Evolutionary conservation across 371 early-diverging fungal genomes (phyloP).

Genomic region (Gilbertella persicaria): DNA sequence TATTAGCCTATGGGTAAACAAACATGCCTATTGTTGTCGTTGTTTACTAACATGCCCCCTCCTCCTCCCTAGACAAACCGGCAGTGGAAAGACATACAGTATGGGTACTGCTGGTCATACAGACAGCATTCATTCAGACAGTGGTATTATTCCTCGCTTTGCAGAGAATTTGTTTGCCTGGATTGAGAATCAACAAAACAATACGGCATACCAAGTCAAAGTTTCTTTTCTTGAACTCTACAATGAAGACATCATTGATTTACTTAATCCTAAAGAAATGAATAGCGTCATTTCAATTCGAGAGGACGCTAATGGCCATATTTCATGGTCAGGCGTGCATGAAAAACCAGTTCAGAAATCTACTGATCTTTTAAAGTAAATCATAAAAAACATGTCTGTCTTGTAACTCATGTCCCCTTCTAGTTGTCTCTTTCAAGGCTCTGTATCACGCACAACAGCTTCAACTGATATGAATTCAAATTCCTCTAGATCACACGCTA

Average conservation of each 20-base stretch:
- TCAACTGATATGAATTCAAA: constrained; percentile 93
- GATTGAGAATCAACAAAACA: constrained; percentile 23
- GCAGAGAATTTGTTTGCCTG: constrained; percentile 64
- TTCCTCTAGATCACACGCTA: constrained; percentile 97
- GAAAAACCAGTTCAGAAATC: constrained; percentile 78
- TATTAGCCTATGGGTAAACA: constrained; percentile 28
- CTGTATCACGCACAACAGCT: constrained; percentile 87
- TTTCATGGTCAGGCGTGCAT: constrained; percentile 86
- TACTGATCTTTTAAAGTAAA: constrained; percentile 72
- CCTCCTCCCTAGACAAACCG: constrained; percentile 40
- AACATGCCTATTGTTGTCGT: not conserved
- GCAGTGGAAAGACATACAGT: constrained; percentile 60
- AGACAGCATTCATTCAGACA: constrained; percentile 8
- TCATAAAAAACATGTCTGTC: constrained; percentile 2
- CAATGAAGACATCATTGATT: constrained; percentile 90
- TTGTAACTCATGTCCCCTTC: not conserved
- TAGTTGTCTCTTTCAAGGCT: constrained; percentile 72
- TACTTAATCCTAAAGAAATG: constrained; percentile 44
- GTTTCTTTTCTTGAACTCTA: constrained; percentile 91
- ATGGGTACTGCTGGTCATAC: constrained; percentile 47
- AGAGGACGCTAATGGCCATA: constrained; percentile 90
- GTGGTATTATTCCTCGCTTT: constrained; percentile 89
- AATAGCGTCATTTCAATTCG: constrained; percentile 60
- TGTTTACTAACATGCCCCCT: not conserved
- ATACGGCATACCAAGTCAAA: constrained; percentile 50